Evolutionary conservation across 345 rosid genomes (phyloP).

Genomic region (Sisymbrium altissimum): DNA sequence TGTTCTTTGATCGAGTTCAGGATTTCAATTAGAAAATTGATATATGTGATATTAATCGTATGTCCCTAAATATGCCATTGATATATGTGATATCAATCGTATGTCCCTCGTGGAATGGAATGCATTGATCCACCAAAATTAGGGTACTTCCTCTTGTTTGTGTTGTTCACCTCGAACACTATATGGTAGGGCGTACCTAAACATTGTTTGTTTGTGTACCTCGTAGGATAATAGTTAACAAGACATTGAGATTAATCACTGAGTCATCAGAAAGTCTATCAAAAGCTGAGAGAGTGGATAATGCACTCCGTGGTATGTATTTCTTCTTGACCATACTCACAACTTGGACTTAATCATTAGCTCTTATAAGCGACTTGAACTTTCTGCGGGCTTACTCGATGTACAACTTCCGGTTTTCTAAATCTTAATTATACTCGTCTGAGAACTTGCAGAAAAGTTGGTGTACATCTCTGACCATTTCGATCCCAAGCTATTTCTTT

Average conservation of each 20-base stretch:
- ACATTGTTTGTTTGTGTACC: constrained; percentile 7
- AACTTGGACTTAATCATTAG: neutral
- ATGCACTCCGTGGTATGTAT: constrained; percentile 60
- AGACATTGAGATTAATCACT: constrained; percentile 73
- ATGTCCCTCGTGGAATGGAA: constrained; percentile 96
- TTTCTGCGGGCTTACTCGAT: neutral
- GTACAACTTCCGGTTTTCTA: neutral
- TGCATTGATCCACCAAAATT: constrained; percentile 89
- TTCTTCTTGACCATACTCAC: neutral
- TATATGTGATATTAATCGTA: neutral
- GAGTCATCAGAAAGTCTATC: constrained; percentile 59
- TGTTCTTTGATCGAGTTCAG: neutral
- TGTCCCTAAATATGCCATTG: neutral
- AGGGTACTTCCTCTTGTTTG: constrained; percentile 49
- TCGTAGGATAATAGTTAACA: constrained; percentile 83
- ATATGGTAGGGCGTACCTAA: constrained; percentile 6
- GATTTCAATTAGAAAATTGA: neutral
- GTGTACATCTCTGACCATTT: constrained; percentile 80
- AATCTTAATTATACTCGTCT: neutral
- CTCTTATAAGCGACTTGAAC: neutral
- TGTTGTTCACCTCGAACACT: neutral
- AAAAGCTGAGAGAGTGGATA: constrained; percentile 59
- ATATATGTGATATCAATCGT: constrained; percentile 76
- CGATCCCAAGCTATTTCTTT: constrained; percentile 85
- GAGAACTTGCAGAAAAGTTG: constrained; percentile 69